A percentile compares a stretch with the other conserved stretches of the same genome.
phyloP scores from a whole-genome alignment of 83 land plant species.

The Picea abies region DNA sequence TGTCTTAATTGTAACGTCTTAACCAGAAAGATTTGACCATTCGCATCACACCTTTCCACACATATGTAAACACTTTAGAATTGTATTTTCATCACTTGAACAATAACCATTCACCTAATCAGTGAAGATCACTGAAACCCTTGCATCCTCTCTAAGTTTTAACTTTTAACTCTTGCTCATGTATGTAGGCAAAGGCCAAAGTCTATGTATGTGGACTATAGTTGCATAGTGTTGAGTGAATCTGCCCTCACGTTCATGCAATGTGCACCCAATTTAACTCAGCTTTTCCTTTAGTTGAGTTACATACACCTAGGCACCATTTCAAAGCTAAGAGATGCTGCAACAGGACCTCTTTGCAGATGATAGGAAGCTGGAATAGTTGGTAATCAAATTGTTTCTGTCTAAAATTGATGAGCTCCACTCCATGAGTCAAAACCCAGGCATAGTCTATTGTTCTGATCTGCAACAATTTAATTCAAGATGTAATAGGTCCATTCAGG shows the following conservation, averaged over 20 bases:
- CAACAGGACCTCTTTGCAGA: background rate
- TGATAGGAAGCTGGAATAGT: background rate
- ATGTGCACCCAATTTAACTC: background rate
- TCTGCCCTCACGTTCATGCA: background rate
- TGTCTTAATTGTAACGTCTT: background rate
- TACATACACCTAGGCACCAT: too few relatives aligned
- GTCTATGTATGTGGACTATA: too few relatives aligned
- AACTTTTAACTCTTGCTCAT: too few relatives aligned
- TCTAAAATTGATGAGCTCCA: background rate
- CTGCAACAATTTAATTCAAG: background rate
- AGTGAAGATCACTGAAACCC: too few relatives aligned
- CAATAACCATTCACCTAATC: too few relatives aligned
- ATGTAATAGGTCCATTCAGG: background rate
- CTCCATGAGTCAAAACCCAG: background rate
- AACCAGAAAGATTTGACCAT: background rate
- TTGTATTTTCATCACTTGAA: too few relatives aligned
- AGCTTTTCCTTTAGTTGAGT: background rate
- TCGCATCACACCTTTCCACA: background rate
- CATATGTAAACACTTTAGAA: background rate
- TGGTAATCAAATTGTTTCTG: too few relatives aligned
- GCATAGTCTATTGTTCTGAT: background rate
- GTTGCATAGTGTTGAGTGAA: background rate
- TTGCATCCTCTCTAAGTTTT: background rate
- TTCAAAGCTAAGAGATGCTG: background rate
- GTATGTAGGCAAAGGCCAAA: too few relatives aligned